These are phyloP conservation scores for Astrothelium subdiscretum DNA, from an alignment of 495 filamentous ascomycete species.

Conservation along the genomic window DNA sequence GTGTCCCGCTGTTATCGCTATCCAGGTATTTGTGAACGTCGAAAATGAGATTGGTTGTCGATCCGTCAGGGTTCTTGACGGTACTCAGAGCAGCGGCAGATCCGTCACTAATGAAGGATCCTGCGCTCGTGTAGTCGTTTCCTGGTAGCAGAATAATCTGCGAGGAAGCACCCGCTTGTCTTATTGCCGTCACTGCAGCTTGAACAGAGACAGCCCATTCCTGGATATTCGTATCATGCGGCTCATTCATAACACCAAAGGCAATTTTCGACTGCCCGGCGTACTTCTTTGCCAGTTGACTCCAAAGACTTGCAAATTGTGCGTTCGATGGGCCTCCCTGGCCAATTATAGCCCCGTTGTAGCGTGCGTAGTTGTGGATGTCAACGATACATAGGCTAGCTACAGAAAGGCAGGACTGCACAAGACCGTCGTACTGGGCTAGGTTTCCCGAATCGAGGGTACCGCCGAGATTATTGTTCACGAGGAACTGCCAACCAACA, in stretches of 20 bases:
- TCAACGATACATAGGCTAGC: slow-evolving; percentile 47
- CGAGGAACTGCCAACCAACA: slow-evolving; percentile 44
- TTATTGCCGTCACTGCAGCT: slow-evolving; percentile 45
- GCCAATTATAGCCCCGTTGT: slow-evolving; percentile 47
- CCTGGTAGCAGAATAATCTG: slow-evolving; percentile 43
- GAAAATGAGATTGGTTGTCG: slow-evolving; percentile 41
- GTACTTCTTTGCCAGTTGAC: slow-evolving; percentile 45
- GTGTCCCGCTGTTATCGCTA: slow-evolving; percentile 42
- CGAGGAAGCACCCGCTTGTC: slow-evolving; percentile 43
- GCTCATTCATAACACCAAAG: slow-evolving; percentile 58
- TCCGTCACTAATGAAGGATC: slow-evolving; percentile 33
- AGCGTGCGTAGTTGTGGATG: slow-evolving; percentile 49
- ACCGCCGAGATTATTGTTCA: slow-evolving; percentile 38
- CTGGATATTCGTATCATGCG: slow-evolving; percentile 36
- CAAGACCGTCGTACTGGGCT: slow-evolving; percentile 42
- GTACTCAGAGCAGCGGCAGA: slow-evolving; percentile 36
- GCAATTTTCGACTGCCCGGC: slow-evolving; percentile 33
- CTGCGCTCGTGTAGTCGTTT: slow-evolving; percentile 38
- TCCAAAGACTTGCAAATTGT: slow-evolving; percentile 47
- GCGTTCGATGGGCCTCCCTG: slow-evolving; percentile 45
- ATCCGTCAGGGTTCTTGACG: slow-evolving; percentile 45
- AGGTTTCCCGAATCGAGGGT: slow-evolving; percentile 37
- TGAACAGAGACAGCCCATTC: slow-evolving; percentile 44
- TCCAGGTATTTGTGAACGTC: slow-evolving; percentile 50
- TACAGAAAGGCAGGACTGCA: slow-evolving; percentile 46